These are phyloP conservation scores for Cinnamomum chago DNA, from an alignment of 164 flowering plant genomes.

Conservation along the genomic window DNA sequence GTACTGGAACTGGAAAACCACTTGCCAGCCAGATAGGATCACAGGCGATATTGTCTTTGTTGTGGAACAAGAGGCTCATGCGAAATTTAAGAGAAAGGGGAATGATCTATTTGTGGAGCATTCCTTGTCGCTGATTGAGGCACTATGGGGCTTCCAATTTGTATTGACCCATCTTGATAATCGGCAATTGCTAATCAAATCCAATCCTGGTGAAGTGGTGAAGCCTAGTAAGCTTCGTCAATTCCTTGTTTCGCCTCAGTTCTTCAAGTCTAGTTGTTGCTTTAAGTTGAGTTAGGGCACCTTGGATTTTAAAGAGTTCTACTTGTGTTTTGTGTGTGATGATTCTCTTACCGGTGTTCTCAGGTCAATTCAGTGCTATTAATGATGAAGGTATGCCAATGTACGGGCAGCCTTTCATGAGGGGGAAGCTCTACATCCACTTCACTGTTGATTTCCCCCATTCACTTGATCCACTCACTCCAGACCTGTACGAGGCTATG, in stretches of 20 bases:
- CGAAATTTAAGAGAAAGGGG: constrained; percentile 79
- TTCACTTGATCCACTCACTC: constrained; percentile 34
- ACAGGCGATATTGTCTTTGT: constrained; percentile 89
- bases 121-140: constrained; percentile 65
- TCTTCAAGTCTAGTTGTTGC: too few species aligned
- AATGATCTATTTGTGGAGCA: constrained; percentile 79
- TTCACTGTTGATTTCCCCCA: constrained; percentile 72
- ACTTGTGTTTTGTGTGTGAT: too few species aligned
- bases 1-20: neutral
- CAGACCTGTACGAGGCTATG: constrained; percentile 51
- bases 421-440: constrained; percentile 69
- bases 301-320: too few species aligned
- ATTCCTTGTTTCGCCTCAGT: neutral
- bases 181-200: constrained; percentile 71
- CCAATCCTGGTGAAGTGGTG: constrained; percentile 78
- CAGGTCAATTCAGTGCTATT: constrained; percentile 75
- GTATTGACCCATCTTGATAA: constrained; percentile 68
- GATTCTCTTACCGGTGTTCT: too few species aligned
- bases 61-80: constrained; percentile 82
- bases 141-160: constrained; percentile 82
- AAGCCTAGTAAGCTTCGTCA: constrained; percentile 60
- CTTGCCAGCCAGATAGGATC: constrained; percentile 72
- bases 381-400: constrained; percentile 94
- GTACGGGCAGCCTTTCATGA: constrained; percentile 83
- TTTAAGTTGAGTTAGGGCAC: too few species aligned